Evolutionary conservation across 1,284 basidiomycete species (phyloP).

Genomic region (Puccinia hordei): DNA sequence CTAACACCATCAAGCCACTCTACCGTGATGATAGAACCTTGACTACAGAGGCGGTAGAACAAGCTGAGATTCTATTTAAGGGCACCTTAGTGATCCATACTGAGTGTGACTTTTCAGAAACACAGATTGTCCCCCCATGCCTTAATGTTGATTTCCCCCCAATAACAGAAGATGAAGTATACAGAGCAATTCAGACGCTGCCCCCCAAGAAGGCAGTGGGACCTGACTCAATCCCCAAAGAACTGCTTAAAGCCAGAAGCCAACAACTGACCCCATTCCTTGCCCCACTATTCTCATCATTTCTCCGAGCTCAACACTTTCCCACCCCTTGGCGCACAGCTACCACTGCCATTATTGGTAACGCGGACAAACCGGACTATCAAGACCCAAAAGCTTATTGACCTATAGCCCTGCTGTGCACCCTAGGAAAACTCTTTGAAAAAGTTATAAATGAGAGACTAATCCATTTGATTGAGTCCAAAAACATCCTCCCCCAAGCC

Average conservation of each 20-base stretch:
- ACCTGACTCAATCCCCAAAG: constrained; percentile 7
- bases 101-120: too few species aligned
- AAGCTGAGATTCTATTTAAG: constrained; percentile 1
- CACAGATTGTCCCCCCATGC: too few species aligned
- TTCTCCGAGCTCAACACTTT: neutral
- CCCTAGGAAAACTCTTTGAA: constrained; percentile 26
- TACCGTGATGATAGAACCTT: neutral
- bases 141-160: too few species aligned
- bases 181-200: too few species aligned
- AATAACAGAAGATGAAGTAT: too few species aligned
- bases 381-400: neutral
- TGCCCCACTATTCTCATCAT: neutral
- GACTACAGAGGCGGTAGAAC: neutral
- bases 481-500: neutral
- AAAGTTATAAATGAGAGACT: constrained; percentile 17
- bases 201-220: too few species aligned
- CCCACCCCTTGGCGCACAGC: constrained; percentile 17
- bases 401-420: constrained; percentile 22
- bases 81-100: constrained; percentile 37
- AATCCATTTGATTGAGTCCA: neutral
- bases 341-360: constrained; percentile 18
- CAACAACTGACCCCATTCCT: constrained; percentile 1
- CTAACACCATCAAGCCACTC: neutral
- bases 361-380: constrained; percentile 23
- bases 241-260: constrained; percentile 1